Evolutionary conservation across 345 rosid species (phyloP).

Genomic region (Pugionium cornutum): DNA sequence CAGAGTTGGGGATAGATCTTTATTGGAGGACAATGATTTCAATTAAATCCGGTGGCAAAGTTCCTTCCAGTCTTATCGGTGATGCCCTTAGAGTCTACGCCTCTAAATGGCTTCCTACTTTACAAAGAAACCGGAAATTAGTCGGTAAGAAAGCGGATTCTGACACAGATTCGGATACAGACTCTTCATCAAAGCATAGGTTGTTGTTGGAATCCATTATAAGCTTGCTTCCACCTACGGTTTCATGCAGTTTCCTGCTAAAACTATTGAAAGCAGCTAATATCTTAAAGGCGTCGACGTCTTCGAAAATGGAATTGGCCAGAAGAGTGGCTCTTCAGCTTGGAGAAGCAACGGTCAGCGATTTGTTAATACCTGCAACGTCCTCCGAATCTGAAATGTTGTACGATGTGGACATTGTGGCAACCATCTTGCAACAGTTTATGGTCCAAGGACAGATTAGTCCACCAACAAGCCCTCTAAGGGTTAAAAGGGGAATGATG

Average conservation of each 20-base stretch:
- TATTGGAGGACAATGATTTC: conserved; percentile 93
- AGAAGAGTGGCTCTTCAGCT: conserved; percentile 80
- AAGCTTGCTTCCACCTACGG: conserved; percentile 83
- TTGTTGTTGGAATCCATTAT: conserved; percentile 80
- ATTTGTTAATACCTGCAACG: conserved; percentile 71
- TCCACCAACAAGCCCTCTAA: conserved; percentile 89
- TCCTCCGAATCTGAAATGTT: conserved; percentile 48
- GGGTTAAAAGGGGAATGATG: conserved; percentile 58
- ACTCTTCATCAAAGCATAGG: conserved; percentile 58
- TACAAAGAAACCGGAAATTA: conserved; percentile 49
- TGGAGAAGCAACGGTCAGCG: conserved; percentile 81
- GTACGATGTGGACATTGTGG: conserved; percentile 78
- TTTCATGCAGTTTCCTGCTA: conserved; percentile 80
- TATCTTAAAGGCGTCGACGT: conserved; percentile 64
- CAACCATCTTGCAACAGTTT: conserved; percentile 78
- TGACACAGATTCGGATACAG: conserved; percentile 68
- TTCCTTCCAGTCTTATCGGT: conserved; percentile 65
- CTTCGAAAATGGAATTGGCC: conserved; percentile 79
- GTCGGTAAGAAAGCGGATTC: conserved; percentile 48
- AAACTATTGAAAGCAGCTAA: conserved; percentile 84
- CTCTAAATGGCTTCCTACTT: conserved; percentile 75
- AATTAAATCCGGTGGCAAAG: conserved; percentile 75
- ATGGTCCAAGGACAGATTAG: conserved; percentile 79
- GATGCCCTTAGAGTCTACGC: conserved; percentile 87
- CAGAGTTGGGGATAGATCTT: conserved; percentile 82